Conservation (phyloP, 2,329 filamentous ascomycete genomes). For the Sporothrix luriei region DNA sequence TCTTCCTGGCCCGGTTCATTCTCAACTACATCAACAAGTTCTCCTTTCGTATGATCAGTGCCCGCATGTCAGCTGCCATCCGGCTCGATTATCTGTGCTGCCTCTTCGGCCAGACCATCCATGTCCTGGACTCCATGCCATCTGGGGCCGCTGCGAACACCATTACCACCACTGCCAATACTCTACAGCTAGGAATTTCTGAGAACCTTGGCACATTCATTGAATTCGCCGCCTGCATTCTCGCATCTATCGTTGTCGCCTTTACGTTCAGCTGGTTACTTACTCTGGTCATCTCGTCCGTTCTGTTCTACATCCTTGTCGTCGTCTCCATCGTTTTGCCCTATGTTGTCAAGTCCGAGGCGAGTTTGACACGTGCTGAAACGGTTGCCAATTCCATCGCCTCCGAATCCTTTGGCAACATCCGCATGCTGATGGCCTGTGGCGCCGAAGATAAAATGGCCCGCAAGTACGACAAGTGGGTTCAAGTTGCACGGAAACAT, state of each 20-base stretch:
- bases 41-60: slow-evolving; percentile 63
- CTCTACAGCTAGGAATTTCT: slow-evolving; percentile 65
- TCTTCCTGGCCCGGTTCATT: slow-evolving; percentile 68
- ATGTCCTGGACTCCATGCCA: slow-evolving; percentile 67
- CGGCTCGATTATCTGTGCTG: slow-evolving; percentile 65
- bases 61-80: slow-evolving; percentile 62
- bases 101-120: slow-evolving; percentile 66
- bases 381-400: slow-evolving; percentile 61
- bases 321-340: slow-evolving; percentile 55
- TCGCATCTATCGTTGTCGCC: slow-evolving; percentile 57
- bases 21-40: slow-evolving; percentile 61
- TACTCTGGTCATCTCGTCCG: slow-evolving; percentile 60
- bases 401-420: slow-evolving; percentile 61
- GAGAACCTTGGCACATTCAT: slow-evolving; percentile 64
- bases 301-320: slow-evolving; percentile 59
- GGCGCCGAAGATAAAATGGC: slow-evolving; percentile 60
- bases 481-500: slow-evolving; percentile 56
- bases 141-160: slow-evolving; percentile 63
- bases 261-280: slow-evolving; percentile 62
- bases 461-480: slow-evolving; percentile 57
- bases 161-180: slow-evolving; percentile 66
- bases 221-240: slow-evolving; percentile 57
- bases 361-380: slow-evolving; percentile 54
- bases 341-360: slow-evolving; percentile 57
- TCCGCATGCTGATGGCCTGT: slow-evolving; percentile 65